Evolutionary conservation across 192 early-diverging fungal genomes (phyloP).

Genomic region (Coemansia sp.): DNA sequence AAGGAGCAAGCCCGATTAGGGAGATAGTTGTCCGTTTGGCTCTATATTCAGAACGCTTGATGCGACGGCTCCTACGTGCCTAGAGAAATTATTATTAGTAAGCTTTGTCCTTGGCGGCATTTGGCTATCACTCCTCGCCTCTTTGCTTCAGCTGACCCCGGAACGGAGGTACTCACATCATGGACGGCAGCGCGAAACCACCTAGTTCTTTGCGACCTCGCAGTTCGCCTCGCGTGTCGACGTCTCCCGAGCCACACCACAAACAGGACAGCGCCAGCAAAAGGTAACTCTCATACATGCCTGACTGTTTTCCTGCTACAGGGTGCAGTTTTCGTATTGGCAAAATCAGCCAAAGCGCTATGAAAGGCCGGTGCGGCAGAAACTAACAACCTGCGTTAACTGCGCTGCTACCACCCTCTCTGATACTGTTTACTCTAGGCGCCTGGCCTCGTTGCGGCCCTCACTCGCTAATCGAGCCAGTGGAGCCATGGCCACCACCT

Average conservation of each 20-base stretch:
- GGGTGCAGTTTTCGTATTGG: neutral
- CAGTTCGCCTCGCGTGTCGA: neutral
- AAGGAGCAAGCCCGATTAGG: neutral
- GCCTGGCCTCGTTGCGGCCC: slow-evolving; percentile 7
- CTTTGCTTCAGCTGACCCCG: neutral
- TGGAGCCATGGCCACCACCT: neutral
- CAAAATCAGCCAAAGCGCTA: no score
- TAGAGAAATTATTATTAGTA: neutral
- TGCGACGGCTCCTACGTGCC: neutral
- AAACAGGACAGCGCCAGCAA: slow-evolving; percentile 7
- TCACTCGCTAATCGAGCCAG: slow-evolving; percentile 1
- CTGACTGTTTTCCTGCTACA: neutral
- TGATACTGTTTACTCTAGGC: slow-evolving; percentile 9
- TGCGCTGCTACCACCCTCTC: neutral
- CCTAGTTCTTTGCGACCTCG: neutral
- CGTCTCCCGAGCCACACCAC: slow-evolving; percentile 7
- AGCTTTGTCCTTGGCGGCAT: neutral
- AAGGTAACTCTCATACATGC: neutral
- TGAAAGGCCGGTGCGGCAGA: no score
- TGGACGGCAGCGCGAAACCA: slow-evolving; percentile 1
- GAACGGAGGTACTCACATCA: neutral
- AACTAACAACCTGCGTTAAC: neutral
- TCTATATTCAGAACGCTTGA: neutral
- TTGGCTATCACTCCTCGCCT: neutral
- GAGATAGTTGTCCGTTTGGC: neutral